phyloP scores from a whole-genome alignment of 2,329 filamentous ascomycete genomes.

The Fusarium mundagurra region DNA sequence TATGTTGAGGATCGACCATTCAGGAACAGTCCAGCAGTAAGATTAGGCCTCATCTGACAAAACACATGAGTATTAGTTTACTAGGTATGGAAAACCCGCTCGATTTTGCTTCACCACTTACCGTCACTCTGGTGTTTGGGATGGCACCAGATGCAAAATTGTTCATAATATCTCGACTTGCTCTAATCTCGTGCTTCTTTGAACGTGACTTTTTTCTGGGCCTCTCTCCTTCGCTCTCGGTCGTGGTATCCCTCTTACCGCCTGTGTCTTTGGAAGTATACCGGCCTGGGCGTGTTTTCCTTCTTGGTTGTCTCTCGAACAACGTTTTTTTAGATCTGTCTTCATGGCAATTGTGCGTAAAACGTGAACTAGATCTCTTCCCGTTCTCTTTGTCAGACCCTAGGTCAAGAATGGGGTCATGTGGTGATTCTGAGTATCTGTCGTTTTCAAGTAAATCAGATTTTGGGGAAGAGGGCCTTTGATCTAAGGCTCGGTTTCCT shows the following conservation, averaged over 20 bases:
- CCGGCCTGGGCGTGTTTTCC: slow-evolving; percentile 65
- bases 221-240: neutral
- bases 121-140: slow-evolving; percentile 49
- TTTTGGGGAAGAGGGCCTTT: neutral
- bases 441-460: neutral
- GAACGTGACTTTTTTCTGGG: slow-evolving; percentile 4
- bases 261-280: slow-evolving; percentile 57
- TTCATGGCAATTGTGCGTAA: neutral
- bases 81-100: neutral
- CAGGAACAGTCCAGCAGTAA: slow-evolving; percentile 47
- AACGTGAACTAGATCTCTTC: neutral
- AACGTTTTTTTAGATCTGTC: neutral
- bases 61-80: neutral
- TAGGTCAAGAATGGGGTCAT: neutral
- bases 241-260: neutral
- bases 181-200: slow-evolving; percentile 46
- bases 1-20: slow-evolving; percentile 45
- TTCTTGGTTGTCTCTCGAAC: slow-evolving; percentile 62
- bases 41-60: slow-evolving; percentile 47
- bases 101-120: slow-evolving; percentile 21
- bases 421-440: neutral
- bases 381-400: slow-evolving; percentile 10
- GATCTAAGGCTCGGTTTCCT: neutral
- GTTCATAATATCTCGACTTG: slow-evolving; percentile 60
- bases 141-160: slow-evolving; percentile 67